Base-by-base conservation (phyloP, 345 rosid species). In the Iberis pinnata region DNA sequence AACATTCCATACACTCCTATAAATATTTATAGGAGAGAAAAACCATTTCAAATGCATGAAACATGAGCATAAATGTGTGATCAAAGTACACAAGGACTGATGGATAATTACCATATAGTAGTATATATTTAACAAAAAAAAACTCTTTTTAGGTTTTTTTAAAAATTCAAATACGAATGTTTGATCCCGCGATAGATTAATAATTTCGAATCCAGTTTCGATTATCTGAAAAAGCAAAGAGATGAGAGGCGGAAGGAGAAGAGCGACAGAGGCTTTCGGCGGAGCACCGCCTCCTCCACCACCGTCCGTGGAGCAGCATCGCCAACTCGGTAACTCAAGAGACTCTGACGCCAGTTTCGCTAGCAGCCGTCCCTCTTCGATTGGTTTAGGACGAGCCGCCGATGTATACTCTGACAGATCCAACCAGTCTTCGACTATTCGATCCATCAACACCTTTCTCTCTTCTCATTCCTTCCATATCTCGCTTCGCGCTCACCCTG, bases 281-380 rank as follows among this genome's bases (percentile, higher is more conserved):
- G 11, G 4, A 22, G 25, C 25, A 22, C n/a, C n/a, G n/a, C n/a
- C n/a, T n/a, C n/a, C n/a, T 3, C 63, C 63, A 8, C 41, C 68
- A 27, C 71, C 70, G 9, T 47, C 67, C 0, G 52, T 49, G 9
- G 73, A 69, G 36, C 63, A 56, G 4, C 64, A 69, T 12, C 70
- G 74, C 20, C 65, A 52, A 9, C 45, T 13, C 11, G 17, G 9
- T 3, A 70, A 50, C 42, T 70, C 83, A 2, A 80, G 98, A n/a
- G 95, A 87, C 60, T 90, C 98, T 56, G 98, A 87, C 68, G 89
- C 81, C n/a, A 87, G 95, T 50, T 82, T 82, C 42, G 84, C 89
- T 8, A 87, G 98, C 61, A 81, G 93, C 65, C 95, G 86, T 4
- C 98, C 95, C 0, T 90, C 98, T 2, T 79, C 87, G 9, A 16